Evolutionary conservation across 352 stramenopile genomes (phyloP).

Genomic region (Phytophthora meadii): DNA sequence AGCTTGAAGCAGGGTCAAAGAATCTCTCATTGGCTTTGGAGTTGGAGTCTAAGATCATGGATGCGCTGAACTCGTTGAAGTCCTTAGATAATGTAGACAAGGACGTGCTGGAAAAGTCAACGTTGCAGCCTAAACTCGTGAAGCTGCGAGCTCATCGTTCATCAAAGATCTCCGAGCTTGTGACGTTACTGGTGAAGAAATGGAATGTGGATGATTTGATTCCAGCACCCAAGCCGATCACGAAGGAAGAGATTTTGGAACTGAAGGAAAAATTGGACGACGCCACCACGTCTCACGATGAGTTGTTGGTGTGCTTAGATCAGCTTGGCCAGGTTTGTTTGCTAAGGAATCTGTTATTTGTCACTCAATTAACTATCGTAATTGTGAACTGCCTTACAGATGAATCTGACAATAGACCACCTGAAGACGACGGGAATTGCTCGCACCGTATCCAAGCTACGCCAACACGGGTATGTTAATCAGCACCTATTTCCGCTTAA

Average conservation of each 20-base stretch:
- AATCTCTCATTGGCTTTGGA: slow-evolving; percentile 39
- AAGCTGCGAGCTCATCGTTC: slow-evolving; percentile 44
- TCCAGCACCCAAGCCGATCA: slow-evolving; percentile 54
- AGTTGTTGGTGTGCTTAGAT: slow-evolving; percentile 65
- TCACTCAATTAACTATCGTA: neutral
- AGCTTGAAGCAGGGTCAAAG: slow-evolving; percentile 46
- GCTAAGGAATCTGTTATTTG: neutral
- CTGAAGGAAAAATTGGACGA: slow-evolving; percentile 68
- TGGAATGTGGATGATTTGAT: slow-evolving; percentile 60
- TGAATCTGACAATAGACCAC: slow-evolving; percentile 65
- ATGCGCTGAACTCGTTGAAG: slow-evolving; percentile 41
- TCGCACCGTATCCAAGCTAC: slow-evolving; percentile 65
- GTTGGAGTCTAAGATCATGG: slow-evolving; percentile 51
- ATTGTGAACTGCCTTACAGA: slow-evolving; percentile 38
- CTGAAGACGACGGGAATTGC: slow-evolving; percentile 77
- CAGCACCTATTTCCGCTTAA: neutral
- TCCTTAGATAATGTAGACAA: slow-evolving; percentile 41
- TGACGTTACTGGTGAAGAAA: slow-evolving; percentile 50
- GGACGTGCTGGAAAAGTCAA: slow-evolving; percentile 38
- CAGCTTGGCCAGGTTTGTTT: slow-evolving; percentile 53
- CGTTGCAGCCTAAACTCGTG: slow-evolving; percentile 45
- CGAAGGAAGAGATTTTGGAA: slow-evolving; percentile 60
- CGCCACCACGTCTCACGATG: slow-evolving; percentile 64
- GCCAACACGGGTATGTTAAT: slow-evolving; percentile 71
- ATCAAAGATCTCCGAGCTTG: slow-evolving; percentile 36